Evolutionary conservation across 2,329 filamentous ascomycete genomes (phyloP).

Genomic region (Coniochaeta ligniaria): DNA sequence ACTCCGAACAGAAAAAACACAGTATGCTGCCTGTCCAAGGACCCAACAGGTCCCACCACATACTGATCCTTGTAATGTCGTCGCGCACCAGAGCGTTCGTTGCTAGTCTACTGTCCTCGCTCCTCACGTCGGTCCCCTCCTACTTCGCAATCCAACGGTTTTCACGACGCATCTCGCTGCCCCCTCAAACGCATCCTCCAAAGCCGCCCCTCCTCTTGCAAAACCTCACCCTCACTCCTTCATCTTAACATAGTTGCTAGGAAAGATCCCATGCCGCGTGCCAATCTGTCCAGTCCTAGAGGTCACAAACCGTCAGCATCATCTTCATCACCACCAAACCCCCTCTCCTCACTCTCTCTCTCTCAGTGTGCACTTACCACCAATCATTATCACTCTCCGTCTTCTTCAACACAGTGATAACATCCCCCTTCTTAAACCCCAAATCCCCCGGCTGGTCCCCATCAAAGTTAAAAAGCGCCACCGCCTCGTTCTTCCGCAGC

Average conservation of each 20-base stretch:
- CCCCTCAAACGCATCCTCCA: neutral
- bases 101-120: too few species aligned
- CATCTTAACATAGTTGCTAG: conserved; percentile 71
- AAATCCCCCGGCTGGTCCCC: conserved; percentile 88
- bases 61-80: neutral
- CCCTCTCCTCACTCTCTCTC: too few species aligned
- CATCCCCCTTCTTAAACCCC: conserved; percentile 93
- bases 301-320: neutral
- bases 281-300: conserved; percentile 91
- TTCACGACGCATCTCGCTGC: too few species aligned
- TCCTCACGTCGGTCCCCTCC: too few species aligned
- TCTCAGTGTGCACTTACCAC: conserved; percentile 75
- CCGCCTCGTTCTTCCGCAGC: conserved; percentile 68
- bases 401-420: conserved; percentile 91
- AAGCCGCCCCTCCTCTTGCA: neutral
- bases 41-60: neutral
- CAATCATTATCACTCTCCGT: conserved; percentile 93
- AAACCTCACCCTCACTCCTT: conserved; percentile 32
- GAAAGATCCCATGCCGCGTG: conserved; percentile 82
- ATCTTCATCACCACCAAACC: too few species aligned
- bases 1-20: neutral
- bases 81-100: too few species aligned
- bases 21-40: neutral
- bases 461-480: conserved; percentile 91
- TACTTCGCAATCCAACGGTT: too few species aligned